Evolutionary conservation across 306 rosid genomes (phyloP).

Genomic region (Prinsepia uniflora): DNA sequence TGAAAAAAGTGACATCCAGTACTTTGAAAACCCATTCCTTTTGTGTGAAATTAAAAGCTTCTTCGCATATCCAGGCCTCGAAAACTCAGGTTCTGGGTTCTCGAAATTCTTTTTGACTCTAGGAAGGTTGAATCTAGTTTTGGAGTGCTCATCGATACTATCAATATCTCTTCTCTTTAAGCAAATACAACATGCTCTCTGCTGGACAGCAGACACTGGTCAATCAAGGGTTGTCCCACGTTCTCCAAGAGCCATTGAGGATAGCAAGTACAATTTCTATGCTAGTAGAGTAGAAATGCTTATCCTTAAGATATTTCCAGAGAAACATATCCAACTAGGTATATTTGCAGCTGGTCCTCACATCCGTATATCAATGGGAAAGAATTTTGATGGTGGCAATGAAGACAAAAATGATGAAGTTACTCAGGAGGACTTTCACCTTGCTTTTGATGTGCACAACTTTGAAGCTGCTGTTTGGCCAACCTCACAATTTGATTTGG

Average conservation of each 20-base stretch:
- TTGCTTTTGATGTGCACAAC: conserved; percentile 51
- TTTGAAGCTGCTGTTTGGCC: conserved; percentile 67
- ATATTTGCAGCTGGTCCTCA: conserved; percentile 62
- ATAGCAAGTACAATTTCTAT: conserved; percentile 34
- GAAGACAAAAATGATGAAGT: conserved; percentile 25
- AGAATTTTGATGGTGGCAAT: conserved; percentile 34
- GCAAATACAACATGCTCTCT: conserved; percentile 47
- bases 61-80: conserved; percentile 38
- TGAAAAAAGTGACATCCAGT: conserved; percentile 46
- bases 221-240: conserved; percentile 24
- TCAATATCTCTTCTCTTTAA: conserved; percentile 54
- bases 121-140: conserved; percentile 66
- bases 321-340: conserved; percentile 63
- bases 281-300: conserved; percentile 40
- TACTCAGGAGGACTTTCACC: conserved; percentile 38
- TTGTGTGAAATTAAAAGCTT: conserved; percentile 53
- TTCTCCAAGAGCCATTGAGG: conserved; percentile 24
- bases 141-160: conserved; percentile 57
- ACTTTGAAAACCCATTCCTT: conserved; percentile 64
- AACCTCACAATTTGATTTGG: conserved; percentile 41
- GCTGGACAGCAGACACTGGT: conserved; percentile 36
- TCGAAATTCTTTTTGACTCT: conserved; percentile 61
- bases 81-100: conserved; percentile 43
- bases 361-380: conserved; percentile 47
- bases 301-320: conserved; percentile 62